Evolutionary conservation across 2,329 filamentous ascomycete genomes (phyloP).

Genomic region (Nigrospora sphaerica): DNA sequence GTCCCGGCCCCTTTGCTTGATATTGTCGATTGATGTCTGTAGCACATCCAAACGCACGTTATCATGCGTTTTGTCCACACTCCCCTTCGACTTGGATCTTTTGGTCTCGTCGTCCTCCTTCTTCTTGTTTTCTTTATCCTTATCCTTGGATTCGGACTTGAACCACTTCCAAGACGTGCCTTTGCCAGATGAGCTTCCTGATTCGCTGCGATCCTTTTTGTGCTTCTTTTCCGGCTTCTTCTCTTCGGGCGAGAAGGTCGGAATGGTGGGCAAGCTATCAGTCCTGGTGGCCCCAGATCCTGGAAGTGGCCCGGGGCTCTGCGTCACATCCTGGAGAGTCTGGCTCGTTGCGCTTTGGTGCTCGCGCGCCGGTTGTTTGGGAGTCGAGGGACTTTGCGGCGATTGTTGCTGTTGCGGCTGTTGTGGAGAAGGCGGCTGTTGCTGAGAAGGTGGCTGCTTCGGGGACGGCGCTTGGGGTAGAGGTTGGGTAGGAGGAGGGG

Average conservation of each 20-base stretch:
- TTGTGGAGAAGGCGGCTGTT: conserved; percentile 3
- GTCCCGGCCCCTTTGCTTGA: conserved; percentile 62
- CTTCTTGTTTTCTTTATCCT: conserved; percentile 68
- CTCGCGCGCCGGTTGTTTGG: conserved; percentile 11
- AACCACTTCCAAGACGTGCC: conserved; percentile 86
- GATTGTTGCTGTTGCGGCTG: conserved; percentile 13
- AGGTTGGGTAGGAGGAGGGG: background rate
- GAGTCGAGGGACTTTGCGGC: conserved; percentile 12
- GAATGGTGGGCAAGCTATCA: conserved; percentile 73
- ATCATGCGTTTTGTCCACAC: conserved; percentile 58
- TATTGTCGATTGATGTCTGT: conserved; percentile 76
- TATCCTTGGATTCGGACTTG: conserved; percentile 42
- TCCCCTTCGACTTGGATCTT: conserved; percentile 56
- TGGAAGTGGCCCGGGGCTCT: conserved; percentile 60
- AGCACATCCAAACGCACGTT: conserved; percentile 79
- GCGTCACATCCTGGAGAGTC: conserved; percentile 58
- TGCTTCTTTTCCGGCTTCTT: conserved; percentile 68
- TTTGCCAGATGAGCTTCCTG: conserved; percentile 46
- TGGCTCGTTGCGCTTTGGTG: conserved; percentile 31
- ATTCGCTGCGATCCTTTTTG: conserved; percentile 64
- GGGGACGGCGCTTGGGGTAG: too few relatives aligned
- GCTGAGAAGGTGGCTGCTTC: background rate
- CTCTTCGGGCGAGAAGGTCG: conserved; percentile 62
- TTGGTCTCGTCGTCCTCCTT: conserved; percentile 56
- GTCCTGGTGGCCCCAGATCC: conserved; percentile 62